Evolutionary conservation across 257 asterid genomes (phyloP).

Genomic region (Salvia miltiorrhiza): DNA sequence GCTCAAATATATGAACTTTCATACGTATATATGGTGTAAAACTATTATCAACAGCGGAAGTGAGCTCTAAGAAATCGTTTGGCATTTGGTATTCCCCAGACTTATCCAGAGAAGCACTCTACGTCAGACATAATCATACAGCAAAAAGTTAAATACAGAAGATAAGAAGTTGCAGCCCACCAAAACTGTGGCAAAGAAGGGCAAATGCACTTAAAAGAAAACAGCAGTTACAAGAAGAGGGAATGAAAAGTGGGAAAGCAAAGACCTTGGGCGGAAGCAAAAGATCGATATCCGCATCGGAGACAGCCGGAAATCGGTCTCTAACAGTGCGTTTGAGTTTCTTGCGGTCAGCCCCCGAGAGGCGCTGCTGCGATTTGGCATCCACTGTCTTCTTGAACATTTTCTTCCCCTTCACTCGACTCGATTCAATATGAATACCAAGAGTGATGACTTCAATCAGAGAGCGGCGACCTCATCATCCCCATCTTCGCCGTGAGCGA

Average conservation of each 20-base stretch:
- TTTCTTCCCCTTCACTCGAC: not conserved
- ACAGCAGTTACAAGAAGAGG: not conserved
- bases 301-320: conserved; percentile 65
- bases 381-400: conserved; percentile 95
- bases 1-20: not conserved
- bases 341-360: conserved; percentile 96
- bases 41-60: not conserved
- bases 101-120: no score
- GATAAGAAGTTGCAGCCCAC: not conserved
- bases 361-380: conserved; percentile 85
- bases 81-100: not conserved
- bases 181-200: not conserved
- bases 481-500: no score
- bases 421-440: not conserved
- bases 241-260: not conserved
- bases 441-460: not conserved
- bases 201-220: not conserved
- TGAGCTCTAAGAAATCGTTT: not conserved
- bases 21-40: not conserved
- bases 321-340: conserved; percentile 69
- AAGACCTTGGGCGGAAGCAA: conserved; percentile 90
- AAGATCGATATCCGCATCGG: conserved; percentile 65
- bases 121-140: not conserved
- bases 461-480: conserved; percentile 41
- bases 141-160: not conserved